A percentile compares a stretch with the other conserved stretches of the same genome.
Evolutionary conservation across 169 alveolate genomes (phyloP).

Genomic region (Eimeria necatrix): DNA sequence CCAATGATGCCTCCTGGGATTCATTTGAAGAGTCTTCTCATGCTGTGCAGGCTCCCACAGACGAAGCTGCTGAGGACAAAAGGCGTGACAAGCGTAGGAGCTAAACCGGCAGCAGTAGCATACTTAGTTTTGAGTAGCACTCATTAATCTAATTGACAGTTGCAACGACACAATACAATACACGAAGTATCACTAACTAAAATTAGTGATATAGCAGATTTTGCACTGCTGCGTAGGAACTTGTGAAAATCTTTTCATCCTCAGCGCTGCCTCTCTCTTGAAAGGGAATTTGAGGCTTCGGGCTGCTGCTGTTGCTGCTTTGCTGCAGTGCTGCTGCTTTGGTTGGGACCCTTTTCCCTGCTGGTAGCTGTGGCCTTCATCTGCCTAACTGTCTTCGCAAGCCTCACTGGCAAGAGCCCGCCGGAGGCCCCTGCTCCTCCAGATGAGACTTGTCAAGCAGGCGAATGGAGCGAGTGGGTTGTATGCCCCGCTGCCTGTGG

Average conservation of each 20-base stretch:
- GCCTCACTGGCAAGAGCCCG: neutral
- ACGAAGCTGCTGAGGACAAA: constrained; percentile 34
- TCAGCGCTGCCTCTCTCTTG: too few species aligned
- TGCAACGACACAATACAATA: neutral
- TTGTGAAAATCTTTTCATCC: too few species aligned
- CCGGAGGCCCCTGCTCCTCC: neutral
- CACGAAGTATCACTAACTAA: neutral
- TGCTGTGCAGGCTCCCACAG: neutral
- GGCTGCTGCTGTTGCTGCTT: neutral
- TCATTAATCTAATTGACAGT: too few species aligned
- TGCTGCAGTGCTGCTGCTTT: constrained; percentile 37
- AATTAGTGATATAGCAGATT: too few species aligned
- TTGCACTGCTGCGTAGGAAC: too few species aligned
- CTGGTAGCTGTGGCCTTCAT: neutral
- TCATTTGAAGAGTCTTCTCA: neutral
- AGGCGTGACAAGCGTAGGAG: constrained; percentile 14
- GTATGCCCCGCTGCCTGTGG: constrained; percentile 48
- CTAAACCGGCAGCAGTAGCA: neutral
- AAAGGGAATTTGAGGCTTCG: too few species aligned
- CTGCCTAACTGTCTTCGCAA: constrained; percentile 39
- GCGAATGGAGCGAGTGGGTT: constrained; percentile 47
- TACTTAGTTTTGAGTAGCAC: too few species aligned
- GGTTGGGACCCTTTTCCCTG: constrained; percentile 42
- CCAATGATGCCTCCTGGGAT: constrained; percentile 5
- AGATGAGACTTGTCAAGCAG: neutral